Evolutionary conservation across 352 stramenopile genomes (phyloP).

Genomic region (Thalassiosira hispida): DNA sequence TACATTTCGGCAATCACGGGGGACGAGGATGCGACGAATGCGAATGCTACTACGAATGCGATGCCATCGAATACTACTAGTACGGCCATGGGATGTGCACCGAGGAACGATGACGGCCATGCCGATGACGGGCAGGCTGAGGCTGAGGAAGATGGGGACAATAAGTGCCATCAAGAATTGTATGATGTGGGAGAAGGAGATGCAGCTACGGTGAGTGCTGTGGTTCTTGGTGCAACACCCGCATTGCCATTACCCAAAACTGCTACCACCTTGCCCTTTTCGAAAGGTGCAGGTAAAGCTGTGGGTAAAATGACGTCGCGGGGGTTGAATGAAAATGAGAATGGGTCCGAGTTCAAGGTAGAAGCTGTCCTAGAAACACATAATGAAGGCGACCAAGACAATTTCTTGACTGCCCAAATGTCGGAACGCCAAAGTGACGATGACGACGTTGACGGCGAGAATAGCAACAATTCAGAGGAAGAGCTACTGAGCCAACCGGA

Average conservation of each 20-base stretch:
- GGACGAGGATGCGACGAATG: conserved; percentile 29
- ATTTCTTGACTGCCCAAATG: conserved; percentile 25
- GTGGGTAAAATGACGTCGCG: not conserved
- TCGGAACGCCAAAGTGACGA: conserved; percentile 18
- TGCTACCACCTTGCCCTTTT: not conserved
- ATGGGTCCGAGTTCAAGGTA: not conserved
- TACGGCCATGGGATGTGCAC: too few relatives aligned
- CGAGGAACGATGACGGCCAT: too few relatives aligned
- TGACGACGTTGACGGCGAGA: conserved; percentile 15
- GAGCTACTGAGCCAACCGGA: conserved; percentile 39
- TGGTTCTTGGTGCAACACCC: conserved; percentile 21
- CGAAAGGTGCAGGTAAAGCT: not conserved
- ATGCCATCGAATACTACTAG: not conserved
- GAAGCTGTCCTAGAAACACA: conserved; percentile 17
- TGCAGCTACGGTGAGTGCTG: conserved; percentile 35
- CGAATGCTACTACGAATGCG: not conserved
- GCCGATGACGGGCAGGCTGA: too few relatives aligned
- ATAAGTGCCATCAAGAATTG: too few relatives aligned
- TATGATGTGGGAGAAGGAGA: conserved; percentile 16
- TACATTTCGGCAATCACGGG: conserved; percentile 48
- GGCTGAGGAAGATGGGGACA: too few relatives aligned
- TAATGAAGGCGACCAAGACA: conserved; percentile 4
- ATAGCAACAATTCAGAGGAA: conserved; percentile 43
- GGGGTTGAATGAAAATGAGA: conserved; percentile 8
- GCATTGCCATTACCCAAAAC: too few relatives aligned